These are phyloP conservation scores for Amylocarpus encephaloides DNA, from an alignment of 2,329 filamentous ascomycete species.

Conservation along the genomic window DNA sequence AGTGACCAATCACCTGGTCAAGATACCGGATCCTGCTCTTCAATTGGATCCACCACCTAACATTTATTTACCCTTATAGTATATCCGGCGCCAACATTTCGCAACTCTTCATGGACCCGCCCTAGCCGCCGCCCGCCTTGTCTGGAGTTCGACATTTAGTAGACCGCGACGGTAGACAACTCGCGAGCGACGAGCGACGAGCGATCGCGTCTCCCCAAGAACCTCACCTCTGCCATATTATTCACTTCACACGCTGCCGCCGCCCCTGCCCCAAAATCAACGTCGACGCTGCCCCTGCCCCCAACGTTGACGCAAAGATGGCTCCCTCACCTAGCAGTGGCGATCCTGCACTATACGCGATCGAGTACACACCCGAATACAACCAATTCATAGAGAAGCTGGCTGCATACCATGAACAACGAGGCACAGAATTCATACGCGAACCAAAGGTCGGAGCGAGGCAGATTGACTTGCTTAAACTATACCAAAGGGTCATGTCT, in stretches of 20 bases:
- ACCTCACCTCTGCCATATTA: not conserved
- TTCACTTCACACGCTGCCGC: not conserved
- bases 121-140: too few relatives aligned
- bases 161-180: not conserved
- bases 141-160: not conserved
- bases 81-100: too few relatives aligned
- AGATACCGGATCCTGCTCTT: too few relatives aligned
- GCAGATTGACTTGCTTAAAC: slow-evolving; percentile 68
- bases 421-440: slow-evolving; percentile 71
- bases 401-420: slow-evolving; percentile 66
- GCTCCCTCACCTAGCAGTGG: slow-evolving; percentile 13
- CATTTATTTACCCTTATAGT: too few relatives aligned
- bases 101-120: too few relatives aligned
- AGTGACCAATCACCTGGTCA: too few relatives aligned
- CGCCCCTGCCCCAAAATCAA: slow-evolving; percentile 2
- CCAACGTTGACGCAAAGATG: slow-evolving; percentile 17
- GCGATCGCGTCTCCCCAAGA: not conserved
- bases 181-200: not conserved
- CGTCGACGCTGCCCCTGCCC: not conserved
- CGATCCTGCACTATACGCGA: slow-evolving; percentile 13
- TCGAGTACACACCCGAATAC: slow-evolving; percentile 57
- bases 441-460: slow-evolving; percentile 75
- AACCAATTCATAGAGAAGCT: slow-evolving; percentile 72
- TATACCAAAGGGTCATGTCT: slow-evolving; percentile 70
- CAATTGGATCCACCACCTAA: too few relatives aligned